Conservation (phyloP, 257 asterid genomes). For the Nicotiana otophora region DNA sequence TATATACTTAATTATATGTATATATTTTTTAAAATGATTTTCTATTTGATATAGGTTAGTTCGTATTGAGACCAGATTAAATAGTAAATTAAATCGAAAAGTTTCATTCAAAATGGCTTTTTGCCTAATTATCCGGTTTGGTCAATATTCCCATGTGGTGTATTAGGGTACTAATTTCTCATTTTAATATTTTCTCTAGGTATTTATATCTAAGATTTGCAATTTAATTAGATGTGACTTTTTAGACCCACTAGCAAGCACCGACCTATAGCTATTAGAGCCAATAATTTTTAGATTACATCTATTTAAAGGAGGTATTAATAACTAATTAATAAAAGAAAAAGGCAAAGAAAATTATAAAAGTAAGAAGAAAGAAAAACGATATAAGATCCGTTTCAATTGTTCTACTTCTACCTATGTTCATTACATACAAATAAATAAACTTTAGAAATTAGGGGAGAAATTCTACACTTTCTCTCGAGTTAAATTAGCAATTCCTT, state of each 20-base stretch:
- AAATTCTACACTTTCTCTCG: no score
- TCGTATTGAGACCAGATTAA: no score
- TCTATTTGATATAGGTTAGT: no score
- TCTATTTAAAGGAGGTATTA: background rate
- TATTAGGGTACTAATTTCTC: background rate
- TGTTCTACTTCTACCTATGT: no score
- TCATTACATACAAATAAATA: no score
- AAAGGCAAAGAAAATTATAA: background rate
- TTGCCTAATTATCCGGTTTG: background rate
- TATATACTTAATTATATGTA: background rate
- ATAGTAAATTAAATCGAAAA: no score
- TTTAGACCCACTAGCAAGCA: background rate
- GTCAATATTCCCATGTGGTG: background rate
- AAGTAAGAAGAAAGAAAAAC: background rate
- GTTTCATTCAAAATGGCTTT: no score
- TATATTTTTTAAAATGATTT: no score
- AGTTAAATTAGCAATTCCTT: no score
- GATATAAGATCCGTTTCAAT: background rate
- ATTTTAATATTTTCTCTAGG: background rate
- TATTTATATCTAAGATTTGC: background rate
- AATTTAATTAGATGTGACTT: background rate
- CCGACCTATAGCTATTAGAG: background rate
- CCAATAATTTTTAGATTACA: background rate
- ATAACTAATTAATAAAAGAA: background rate
- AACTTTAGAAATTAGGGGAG: no score